Evolutionary conservation across 1,284 basidiomycete species (phyloP).

Genomic region (Megacollybia platyphylla): DNA sequence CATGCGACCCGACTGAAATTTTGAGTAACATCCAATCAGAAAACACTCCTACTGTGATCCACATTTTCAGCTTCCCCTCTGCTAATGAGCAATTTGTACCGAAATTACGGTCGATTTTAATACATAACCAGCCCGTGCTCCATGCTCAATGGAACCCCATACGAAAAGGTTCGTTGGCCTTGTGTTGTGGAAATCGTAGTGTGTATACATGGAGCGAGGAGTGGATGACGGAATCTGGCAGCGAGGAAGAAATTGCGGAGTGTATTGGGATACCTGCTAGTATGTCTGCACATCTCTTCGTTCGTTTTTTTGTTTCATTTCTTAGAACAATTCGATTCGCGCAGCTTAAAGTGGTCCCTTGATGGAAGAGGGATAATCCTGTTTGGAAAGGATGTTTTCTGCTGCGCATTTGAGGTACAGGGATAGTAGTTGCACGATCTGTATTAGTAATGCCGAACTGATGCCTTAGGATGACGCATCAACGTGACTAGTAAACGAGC

Average conservation of each 20-base stretch:
- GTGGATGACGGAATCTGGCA: slow-evolving; percentile 46
- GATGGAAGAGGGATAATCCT: slow-evolving; percentile 71
- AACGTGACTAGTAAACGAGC: background rate
- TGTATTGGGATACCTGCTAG: slow-evolving; percentile 71
- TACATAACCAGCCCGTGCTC: slow-evolving; percentile 47
- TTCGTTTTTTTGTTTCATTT: slow-evolving; percentile 1
- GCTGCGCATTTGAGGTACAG: slow-evolving; percentile 74
- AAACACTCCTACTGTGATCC: slow-evolving; percentile 41
- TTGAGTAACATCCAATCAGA: slow-evolving; percentile 24
- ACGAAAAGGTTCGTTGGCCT: slow-evolving; percentile 48
- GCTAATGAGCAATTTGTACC: slow-evolving; percentile 40
- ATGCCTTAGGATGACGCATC: background rate
- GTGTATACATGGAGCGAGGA: slow-evolving; percentile 77
- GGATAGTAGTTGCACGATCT: slow-evolving; percentile 15
- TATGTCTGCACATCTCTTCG: slow-evolving; percentile 20
- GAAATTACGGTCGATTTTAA: slow-evolving; percentile 47
- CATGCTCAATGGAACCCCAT: slow-evolving; percentile 70
- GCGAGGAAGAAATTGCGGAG: slow-evolving; percentile 64
- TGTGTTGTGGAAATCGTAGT: slow-evolving; percentile 59
- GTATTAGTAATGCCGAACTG: background rate
- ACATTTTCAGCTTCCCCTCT: slow-evolving; percentile 53
- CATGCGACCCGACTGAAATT: background rate
- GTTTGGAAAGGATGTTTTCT: slow-evolving; percentile 64
- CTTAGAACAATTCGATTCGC: slow-evolving; percentile 51
- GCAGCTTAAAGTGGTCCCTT: slow-evolving; percentile 65